These are phyloP conservation scores for Eruca vesicaria DNA, from an alignment of 441 rosid species.

Conservation along the genomic window DNA sequence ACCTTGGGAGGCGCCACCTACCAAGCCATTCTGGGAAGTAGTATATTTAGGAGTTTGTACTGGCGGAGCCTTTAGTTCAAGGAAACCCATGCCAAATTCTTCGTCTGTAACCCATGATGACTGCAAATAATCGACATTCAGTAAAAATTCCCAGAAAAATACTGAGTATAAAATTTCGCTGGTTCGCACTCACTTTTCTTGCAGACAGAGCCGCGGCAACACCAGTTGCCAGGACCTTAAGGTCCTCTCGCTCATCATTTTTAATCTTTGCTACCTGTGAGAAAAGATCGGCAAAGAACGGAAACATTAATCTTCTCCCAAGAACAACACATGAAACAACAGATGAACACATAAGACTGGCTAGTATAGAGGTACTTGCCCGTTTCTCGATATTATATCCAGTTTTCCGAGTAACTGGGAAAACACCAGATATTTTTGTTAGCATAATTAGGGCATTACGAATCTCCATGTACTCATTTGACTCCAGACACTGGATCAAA, in stretches of 20 bases:
- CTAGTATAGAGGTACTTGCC: constrained; percentile 45
- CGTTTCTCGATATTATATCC: constrained; percentile 98
- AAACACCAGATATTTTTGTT: constrained; percentile 93
- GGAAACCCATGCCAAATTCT: constrained; percentile 99
- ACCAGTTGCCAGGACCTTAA: constrained; percentile 98
- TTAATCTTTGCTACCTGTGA: constrained; percentile 90
- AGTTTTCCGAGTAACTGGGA: constrained; percentile 97
- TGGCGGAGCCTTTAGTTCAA: constrained; percentile 83
- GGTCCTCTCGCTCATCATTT: constrained; percentile 98
- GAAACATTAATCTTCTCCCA: constrained; percentile 16
- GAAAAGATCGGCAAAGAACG: constrained; percentile 16
- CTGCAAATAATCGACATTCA: constrained; percentile 46
- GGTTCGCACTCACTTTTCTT: constrained; percentile 70
- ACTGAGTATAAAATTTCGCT: constrained; percentile 12
- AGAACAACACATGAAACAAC: constrained; percentile 19
- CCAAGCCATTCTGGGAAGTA: constrained; percentile 56
- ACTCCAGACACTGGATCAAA: constrained; percentile 96
- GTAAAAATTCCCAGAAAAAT: constrained; percentile 8
- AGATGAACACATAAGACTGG: constrained; percentile 14
- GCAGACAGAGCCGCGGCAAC: constrained; percentile 99
- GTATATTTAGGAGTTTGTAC: constrained; percentile 56
- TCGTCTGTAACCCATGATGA: constrained; percentile 99
- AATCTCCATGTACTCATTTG: constrained; percentile 98
- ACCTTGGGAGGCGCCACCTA: constrained; percentile 47
- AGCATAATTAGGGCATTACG: constrained; percentile 95